These are phyloP conservation scores for Coffea humblotiana DNA, from an alignment of 305 asterid species.

Conservation along the genomic window DNA sequence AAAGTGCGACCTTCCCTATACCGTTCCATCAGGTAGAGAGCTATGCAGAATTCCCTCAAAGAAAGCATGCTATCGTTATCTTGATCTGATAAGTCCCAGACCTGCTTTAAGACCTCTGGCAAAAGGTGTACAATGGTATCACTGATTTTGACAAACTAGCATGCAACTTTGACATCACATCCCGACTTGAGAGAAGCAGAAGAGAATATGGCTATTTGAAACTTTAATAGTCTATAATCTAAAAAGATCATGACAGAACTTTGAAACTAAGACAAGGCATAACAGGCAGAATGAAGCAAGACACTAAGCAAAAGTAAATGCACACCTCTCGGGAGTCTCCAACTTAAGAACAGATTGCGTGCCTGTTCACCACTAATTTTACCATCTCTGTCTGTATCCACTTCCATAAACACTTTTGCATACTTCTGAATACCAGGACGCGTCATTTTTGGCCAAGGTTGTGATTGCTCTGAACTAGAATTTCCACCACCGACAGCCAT, in stretches of 20 bases:
- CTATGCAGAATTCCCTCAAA: constrained; percentile 84
- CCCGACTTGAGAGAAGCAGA: neutral
- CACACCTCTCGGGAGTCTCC: constrained; percentile 93
- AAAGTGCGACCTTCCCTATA: constrained; percentile 79
- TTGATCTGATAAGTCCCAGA: constrained; percentile 97
- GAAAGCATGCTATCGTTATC: constrained; percentile 95
- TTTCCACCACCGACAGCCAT: constrained; percentile 42
- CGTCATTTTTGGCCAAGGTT: constrained; percentile 98
- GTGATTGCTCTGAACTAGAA: constrained; percentile 57
- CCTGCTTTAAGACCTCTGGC: constrained; percentile 94
- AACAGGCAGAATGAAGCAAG: constrained; percentile 2
- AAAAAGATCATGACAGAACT: neutral
- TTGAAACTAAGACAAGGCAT: neutral
- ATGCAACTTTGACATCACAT: neutral
- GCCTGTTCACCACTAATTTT: constrained; percentile 89
- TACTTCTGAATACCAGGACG: constrained; percentile 86
- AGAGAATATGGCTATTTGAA: neutral
- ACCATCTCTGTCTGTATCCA: constrained; percentile 85
- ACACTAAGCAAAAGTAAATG: neutral
- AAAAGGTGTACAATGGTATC: constrained; percentile 28
- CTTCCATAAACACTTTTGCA: constrained; percentile 83
- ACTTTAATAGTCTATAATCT: neutral
- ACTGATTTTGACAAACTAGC: constrained; percentile 20
- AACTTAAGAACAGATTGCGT: constrained; percentile 81
- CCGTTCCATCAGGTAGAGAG: constrained; percentile 88